phyloP scores from a whole-genome alignment of 768 basidiomycete species.

The Podaxis sp. region DNA sequence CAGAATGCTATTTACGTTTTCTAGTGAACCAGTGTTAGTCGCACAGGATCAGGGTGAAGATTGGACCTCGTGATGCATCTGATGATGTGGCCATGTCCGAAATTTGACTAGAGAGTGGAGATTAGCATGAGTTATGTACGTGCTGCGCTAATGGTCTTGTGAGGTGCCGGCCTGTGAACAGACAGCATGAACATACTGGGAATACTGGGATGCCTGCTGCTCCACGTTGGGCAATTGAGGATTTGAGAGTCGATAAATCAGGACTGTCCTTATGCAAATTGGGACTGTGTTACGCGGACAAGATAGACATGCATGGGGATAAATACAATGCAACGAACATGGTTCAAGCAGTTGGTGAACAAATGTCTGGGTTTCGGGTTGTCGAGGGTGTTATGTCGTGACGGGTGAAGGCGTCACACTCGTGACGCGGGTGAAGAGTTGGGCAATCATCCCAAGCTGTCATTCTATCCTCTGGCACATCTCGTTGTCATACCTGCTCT shows the following conservation, averaged over 20 bases:
- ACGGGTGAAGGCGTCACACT: neutral
- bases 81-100: no score
- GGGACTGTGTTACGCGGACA: neutral
- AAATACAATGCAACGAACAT: neutral
- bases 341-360: neutral
- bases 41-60: no score
- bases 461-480: constrained; percentile 11
- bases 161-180: no score
- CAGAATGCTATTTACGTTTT: no score
- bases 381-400: neutral
- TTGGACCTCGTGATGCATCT: no score
- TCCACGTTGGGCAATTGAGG: neutral
- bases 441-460: constrained; percentile 13
- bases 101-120: no score
- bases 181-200: neutral
- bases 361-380: neutral
- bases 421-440: constrained; percentile 12
- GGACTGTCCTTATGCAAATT: neutral
- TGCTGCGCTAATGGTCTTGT: no score
- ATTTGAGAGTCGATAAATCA: neutral
- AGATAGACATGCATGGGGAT: neutral
- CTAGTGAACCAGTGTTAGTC: no score
- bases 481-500: constrained; percentile 10
- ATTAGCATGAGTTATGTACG: no score
- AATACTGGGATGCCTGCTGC: neutral